Evolutionary conservation across 2,329 filamentous ascomycete species (phyloP), one percentile per base, ranked within the genome.

Genomic region (Chaetomium olivaceum): DNA sequence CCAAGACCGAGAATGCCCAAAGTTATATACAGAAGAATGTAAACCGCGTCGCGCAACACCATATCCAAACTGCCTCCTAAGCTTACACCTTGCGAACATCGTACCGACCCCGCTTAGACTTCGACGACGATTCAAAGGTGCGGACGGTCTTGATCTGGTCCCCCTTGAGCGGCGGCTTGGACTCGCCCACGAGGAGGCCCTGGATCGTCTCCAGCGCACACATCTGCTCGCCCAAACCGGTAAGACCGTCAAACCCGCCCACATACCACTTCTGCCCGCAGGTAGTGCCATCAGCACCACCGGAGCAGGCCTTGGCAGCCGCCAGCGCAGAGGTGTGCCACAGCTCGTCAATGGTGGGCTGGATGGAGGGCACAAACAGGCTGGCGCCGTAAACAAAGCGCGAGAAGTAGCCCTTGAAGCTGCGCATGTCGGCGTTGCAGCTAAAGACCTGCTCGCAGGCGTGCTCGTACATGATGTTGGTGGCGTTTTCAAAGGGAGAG

Each of bases 371-470:
- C 65, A 87, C 80, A 77, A 89, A 80, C 59, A 82, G 74, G 39
- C 85, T 80, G 3, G 86, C 82, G 55, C 83, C 80, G 77, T 83
- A 88, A 79, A 89, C 84, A 78, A 87, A 89, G 62, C 87, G 85
- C 29, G 87, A 80, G 33, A 90, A 80, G 74, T 88, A 89, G 52
- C 82, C 88, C 77, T 91, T 92, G 82, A 89, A 90, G 9, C 85
- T 86, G 71, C 82, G 83, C 81, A 88, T 87, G 75, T 91, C 88
- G 58, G 77, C 80, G 73, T 86, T 84, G 76, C 89, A 92, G 0
- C 73, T 80, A 61, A 78, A 77, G 65, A 79, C 76, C 4, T 76
- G 77, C 75, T 91, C 89, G 78, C 89, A 91, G n/a, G 86, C 85
- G 54, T 80, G 80, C 76, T 91, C 89, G 72, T 81, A 87, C 84